Percentiles rank a stretch among this genome's conserved stretches.
Evolutionary conservation across 352 stramenopile genomes (phyloP).

Genomic region (Phytophthora podocarpi): DNA sequence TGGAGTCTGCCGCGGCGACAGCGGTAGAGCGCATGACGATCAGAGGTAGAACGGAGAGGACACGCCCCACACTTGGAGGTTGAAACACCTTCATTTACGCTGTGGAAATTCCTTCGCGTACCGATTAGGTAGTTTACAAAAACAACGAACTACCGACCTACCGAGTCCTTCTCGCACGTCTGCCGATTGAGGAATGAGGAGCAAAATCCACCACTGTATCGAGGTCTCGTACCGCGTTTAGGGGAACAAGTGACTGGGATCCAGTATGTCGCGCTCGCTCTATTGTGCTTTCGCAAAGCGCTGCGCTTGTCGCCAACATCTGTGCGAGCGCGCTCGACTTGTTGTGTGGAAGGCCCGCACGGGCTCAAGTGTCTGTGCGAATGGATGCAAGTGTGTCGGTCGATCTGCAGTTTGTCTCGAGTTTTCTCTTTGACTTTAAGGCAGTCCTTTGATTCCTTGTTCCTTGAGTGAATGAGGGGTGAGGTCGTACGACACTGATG

Average conservation of each 20-base stretch:
- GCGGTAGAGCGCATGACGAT: slow-evolving; percentile 2
- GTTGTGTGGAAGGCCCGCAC: slow-evolving; percentile 30
- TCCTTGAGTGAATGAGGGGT: too few species aligned
- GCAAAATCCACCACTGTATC: slow-evolving; percentile 24
- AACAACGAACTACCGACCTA: too few species aligned
- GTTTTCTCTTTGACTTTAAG: too few species aligned
- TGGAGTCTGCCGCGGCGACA: slow-evolving; percentile 10
- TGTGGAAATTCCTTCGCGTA: not conserved
- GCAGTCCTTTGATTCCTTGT: too few species aligned
- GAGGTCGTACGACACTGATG: too few species aligned
- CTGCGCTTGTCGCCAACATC: slow-evolving; percentile 25
- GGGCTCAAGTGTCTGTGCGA: slow-evolving; percentile 10
- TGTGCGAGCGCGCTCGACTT: not conserved
- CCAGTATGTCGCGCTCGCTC: slow-evolving; percentile 23
- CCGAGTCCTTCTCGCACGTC: too few species aligned
- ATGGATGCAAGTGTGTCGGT: too few species aligned
- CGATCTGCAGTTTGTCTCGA: too few species aligned
- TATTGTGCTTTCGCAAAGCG: too few species aligned
- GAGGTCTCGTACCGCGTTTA: slow-evolving; percentile 18
- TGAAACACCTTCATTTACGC: slow-evolving; percentile 29
- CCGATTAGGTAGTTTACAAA: too few species aligned
- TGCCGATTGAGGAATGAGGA: slow-evolving; percentile 38
- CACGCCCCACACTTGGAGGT: not conserved
- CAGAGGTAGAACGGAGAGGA: slow-evolving; percentile 11
- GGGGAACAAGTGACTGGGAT: slow-evolving; percentile 13